A percentile compares a stretch with the other conserved stretches of the same genome.
phyloP scores from a whole-genome alignment of 2,329 filamentous ascomycete genomes.

The Lachnellula hyalina region DNA sequence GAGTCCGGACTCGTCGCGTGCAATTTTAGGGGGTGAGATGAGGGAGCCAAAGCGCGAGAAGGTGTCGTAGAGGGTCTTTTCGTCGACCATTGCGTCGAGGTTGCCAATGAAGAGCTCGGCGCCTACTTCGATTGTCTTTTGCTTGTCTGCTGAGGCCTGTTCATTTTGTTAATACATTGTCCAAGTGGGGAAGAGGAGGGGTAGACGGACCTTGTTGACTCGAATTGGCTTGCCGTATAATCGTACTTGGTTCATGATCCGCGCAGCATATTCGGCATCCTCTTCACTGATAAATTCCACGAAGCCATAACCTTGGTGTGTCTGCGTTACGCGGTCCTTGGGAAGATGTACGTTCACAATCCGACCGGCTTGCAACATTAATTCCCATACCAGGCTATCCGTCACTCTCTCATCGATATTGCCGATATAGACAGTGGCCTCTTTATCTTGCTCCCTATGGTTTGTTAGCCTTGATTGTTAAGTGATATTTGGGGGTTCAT shows the following conservation, averaged over 20 bases:
- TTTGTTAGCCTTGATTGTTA: constrained; percentile 21
- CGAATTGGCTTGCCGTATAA: constrained; percentile 91
- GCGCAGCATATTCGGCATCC: constrained; percentile 93
- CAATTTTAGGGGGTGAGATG: constrained; percentile 80
- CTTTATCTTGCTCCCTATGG: constrained; percentile 92
- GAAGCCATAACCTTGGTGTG: constrained; percentile 97
- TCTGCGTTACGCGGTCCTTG: constrained; percentile 94
- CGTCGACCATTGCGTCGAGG: constrained; percentile 87
- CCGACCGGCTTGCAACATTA: constrained; percentile 96
- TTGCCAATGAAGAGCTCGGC: constrained; percentile 97
- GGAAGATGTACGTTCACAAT: constrained; percentile 98
- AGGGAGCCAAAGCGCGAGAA: constrained; percentile 89
- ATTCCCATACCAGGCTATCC: constrained; percentile 87
- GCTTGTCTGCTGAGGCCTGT: constrained; percentile 77
- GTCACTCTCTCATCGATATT: constrained; percentile 96
- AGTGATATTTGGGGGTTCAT: constrained; percentile 28
- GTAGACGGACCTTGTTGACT: constrained; percentile 74
- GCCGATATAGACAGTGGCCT: constrained; percentile 95
- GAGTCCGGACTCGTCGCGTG: constrained; percentile 79
- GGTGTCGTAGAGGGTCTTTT: constrained; percentile 92
- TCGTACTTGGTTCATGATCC: constrained; percentile 93
- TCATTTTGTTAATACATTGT: constrained; percentile 1
- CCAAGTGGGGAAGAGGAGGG: background rate
- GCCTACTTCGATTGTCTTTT: constrained; percentile 87
- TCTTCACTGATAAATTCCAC: constrained; percentile 96